Percentiles rank a stretch among this genome's conserved stretches.
phyloP scores from a whole-genome alignment of 805 yeast genomes.

The Scheffersomyces ergatensis region DNA sequence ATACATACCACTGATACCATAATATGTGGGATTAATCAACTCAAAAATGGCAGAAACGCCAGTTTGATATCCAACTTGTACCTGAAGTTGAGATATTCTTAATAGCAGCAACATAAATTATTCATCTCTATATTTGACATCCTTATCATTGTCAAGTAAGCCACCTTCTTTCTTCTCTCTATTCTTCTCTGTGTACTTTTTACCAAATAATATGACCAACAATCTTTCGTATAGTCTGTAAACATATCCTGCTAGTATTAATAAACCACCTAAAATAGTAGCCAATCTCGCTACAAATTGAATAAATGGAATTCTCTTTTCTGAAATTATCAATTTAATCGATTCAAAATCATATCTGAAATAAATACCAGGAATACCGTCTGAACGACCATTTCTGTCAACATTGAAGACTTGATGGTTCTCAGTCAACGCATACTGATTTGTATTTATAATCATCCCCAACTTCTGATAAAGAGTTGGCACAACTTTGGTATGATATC shows the following conservation, averaged over 20 bases:
- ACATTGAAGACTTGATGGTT: conserved; percentile 28
- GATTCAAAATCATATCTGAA: conserved; percentile 90
- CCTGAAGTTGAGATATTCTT: too few species aligned
- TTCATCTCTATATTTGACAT: too few species aligned
- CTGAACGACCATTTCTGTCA: conserved; percentile 10
- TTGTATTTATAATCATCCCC: conserved; percentile 74
- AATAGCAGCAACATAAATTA: too few species aligned
- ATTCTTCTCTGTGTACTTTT: conserved; percentile 48
- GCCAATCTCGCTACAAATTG: conserved; percentile 76
- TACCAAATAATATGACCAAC: conserved; percentile 55
- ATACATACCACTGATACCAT: too few species aligned
- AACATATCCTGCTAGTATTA: conserved; percentile 66
- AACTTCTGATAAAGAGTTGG: conserved; percentile 75
- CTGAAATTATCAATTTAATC: conserved; percentile 64
- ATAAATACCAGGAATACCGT: conserved; percentile 71
- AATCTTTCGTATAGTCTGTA: conserved; percentile 56
- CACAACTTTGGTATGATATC: conserved; percentile 74
- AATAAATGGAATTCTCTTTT: conserved; percentile 70
- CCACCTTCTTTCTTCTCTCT: conserved; percentile 44
- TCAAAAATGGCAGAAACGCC: too few species aligned
- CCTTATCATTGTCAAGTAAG: conserved; percentile 14
- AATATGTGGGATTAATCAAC: too few species aligned
- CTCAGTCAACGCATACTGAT: conserved; percentile 77
- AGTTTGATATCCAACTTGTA: too few species aligned
- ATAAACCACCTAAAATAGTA: conserved; percentile 80